A percentile compares a stretch with the other conserved stretches of the same genome.
Evolutionary conservation across 345 rosid genomes (phyloP).

Genomic region (Boechera retrofracta): DNA sequence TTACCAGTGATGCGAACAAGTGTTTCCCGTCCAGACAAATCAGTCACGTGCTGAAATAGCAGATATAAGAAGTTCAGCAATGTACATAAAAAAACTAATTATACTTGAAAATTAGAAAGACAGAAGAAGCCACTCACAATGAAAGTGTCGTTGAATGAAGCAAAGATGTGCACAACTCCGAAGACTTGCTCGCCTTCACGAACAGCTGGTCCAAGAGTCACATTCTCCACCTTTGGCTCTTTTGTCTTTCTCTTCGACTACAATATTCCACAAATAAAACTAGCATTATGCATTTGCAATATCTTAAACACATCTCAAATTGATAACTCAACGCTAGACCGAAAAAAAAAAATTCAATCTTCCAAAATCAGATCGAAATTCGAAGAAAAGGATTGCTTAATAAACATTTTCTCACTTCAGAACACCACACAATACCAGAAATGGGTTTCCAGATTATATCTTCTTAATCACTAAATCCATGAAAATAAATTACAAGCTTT

Average conservation of each 20-base stretch:
- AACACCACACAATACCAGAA: not conserved
- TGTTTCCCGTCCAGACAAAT: conserved; percentile 87
- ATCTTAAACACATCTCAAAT: not conserved
- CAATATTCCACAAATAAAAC: not conserved
- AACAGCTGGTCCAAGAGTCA: conserved; percentile 76
- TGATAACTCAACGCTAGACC: not conserved
- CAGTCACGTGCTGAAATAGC: conserved; percentile 75
- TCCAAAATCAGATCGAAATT: not conserved
- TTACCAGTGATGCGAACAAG: conserved; percentile 82
- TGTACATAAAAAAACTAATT: not conserved
- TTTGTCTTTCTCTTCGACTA: conserved; percentile 74
- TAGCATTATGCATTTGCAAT: not conserved
- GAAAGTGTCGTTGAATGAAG: conserved; percentile 80
- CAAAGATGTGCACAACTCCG: conserved; percentile 78
- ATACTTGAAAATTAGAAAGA: not conserved
- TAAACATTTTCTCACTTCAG: not conserved
- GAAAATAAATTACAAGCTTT: not conserved
- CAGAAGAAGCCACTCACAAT: conserved; percentile 52
- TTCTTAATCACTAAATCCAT: not conserved
- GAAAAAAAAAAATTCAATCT: not conserved
- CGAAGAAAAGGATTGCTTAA: not conserved
- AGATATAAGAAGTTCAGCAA: not conserved
- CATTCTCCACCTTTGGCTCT: conserved; percentile 84
- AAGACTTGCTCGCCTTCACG: conserved; percentile 83
- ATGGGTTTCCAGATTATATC: not conserved